Evolutionary conservation across 192 early-diverging fungal genomes (phyloP).

Genomic region (Backusella tuberculispora): DNA sequence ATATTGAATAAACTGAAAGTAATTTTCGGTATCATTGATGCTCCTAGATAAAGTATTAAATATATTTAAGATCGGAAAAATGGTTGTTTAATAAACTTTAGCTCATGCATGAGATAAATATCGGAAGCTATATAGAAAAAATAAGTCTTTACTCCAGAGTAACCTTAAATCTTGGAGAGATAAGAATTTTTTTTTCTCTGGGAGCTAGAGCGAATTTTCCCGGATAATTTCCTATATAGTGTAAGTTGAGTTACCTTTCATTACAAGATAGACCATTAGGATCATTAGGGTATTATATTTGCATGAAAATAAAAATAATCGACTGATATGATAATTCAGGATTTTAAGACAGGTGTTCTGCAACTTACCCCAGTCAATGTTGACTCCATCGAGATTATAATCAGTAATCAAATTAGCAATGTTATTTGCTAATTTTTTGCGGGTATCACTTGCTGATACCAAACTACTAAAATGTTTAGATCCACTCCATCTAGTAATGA

Average conservation of each 20-base stretch:
- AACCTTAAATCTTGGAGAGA: no score
- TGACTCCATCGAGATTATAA: slow-evolving; percentile 60
- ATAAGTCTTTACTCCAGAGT: no score
- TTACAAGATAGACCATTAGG: slow-evolving; percentile 41
- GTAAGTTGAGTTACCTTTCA: slow-evolving; percentile 10
- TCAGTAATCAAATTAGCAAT: slow-evolving; percentile 44
- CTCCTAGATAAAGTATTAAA: background rate
- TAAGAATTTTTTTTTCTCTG: no score
- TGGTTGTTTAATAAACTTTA: no score
- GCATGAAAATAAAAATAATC: slow-evolving; percentile 44
- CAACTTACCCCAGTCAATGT: slow-evolving; percentile 62
- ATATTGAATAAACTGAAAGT: slow-evolving; percentile 33
- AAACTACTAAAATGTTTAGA: slow-evolving; percentile 33
- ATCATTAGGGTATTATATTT: slow-evolving; percentile 35
- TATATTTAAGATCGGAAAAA: no score
- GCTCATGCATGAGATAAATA: no score
- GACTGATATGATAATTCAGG: no score
- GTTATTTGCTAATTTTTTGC: slow-evolving; percentile 41
- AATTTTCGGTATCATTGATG: slow-evolving; percentile 44
- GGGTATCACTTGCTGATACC: slow-evolving; percentile 21
- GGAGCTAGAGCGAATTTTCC: no score
- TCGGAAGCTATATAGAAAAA: no score
- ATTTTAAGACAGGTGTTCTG: background rate
- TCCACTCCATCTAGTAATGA: slow-evolving; percentile 39
- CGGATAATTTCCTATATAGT: no score